phyloP scores from a whole-genome alignment of 495 filamentous ascomycete genomes.

The Elaphomyces granulatus region DNA sequence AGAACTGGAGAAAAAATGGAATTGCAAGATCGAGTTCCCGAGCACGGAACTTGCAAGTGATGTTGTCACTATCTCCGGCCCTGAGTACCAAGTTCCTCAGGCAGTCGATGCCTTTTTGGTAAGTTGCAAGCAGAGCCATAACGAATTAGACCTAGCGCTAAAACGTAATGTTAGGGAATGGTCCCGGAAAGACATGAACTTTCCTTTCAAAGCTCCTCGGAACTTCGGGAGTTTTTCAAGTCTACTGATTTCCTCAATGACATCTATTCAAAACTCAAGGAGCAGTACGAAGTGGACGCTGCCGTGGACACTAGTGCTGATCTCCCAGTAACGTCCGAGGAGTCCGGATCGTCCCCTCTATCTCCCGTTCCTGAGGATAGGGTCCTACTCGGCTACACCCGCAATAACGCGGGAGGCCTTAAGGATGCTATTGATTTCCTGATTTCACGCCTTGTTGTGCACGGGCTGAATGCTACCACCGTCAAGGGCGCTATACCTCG shows the following conservation, averaged over 20 bases:
- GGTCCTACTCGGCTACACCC: constrained; percentile 65
- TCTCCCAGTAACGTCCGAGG: constrained; percentile 17
- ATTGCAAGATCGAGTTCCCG: constrained; percentile 95
- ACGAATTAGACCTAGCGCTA: no score
- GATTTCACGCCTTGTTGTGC: constrained; percentile 63
- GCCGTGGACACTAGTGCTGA: constrained; percentile 42
- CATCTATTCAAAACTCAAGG: constrained; percentile 68
- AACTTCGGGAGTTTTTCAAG: constrained; percentile 64
- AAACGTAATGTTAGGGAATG: constrained; percentile 77
- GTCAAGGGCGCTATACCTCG: constrained; percentile 89
- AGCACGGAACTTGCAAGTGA: constrained; percentile 96
- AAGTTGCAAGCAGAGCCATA: no score
- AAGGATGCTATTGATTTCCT: constrained; percentile 95
- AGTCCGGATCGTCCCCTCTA: constrained; percentile 21
- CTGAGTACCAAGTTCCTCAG: constrained; percentile 92
- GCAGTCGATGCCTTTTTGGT: constrained; percentile 90
- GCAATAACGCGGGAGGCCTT: constrained; percentile 90
- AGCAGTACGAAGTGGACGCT: constrained; percentile 80
- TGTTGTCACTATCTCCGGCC: constrained; percentile 84
- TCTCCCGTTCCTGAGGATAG: constrained; percentile 32
- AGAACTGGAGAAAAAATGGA: constrained; percentile 94
- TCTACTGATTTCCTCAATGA: constrained; percentile 63
- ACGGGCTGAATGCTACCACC: constrained; percentile 68
- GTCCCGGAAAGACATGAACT: constrained; percentile 92
- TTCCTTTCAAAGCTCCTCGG: constrained; percentile 55